Evolutionary conservation across 306 rosid species (phyloP).

Genomic region (Quercus suber): DNA sequence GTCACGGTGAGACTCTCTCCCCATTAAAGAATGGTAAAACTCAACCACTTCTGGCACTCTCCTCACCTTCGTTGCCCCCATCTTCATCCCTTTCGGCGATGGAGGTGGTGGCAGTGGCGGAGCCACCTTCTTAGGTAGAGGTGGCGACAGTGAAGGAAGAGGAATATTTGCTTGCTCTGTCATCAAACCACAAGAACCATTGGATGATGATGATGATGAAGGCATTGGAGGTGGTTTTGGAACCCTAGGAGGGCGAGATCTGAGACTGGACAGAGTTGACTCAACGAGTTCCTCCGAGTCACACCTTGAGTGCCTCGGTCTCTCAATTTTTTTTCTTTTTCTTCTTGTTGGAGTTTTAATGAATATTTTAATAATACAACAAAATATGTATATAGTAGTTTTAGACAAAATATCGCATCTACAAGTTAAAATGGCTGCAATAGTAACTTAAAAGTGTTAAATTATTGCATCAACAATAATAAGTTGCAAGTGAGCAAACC

Average conservation of each 20-base stretch:
- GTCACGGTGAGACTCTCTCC: slow-evolving; percentile 81
- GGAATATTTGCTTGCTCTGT: background rate
- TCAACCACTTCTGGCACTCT: slow-evolving; percentile 94
- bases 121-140: slow-evolving; percentile 11
- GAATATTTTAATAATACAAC: too few species aligned
- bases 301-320: slow-evolving; percentile 55
- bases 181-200: background rate
- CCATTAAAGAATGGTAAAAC: slow-evolving; percentile 92
- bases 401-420: too few species aligned
- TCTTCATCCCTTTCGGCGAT: slow-evolving; percentile 45
- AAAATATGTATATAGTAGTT: too few species aligned
- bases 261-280: slow-evolving; percentile 35
- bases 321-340: slow-evolving; percentile 20
- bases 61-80: slow-evolving; percentile 57
- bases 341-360: too few species aligned
- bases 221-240: slow-evolving; percentile 95
- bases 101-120: slow-evolving; percentile 81
- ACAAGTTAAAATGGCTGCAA: too few species aligned
- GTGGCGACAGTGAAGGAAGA: slow-evolving; percentile 38
- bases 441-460: too few species aligned
- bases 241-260: slow-evolving; percentile 83
- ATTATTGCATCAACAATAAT: too few species aligned
- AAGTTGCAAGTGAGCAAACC: slow-evolving; percentile 9
- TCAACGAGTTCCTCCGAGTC: slow-evolving; percentile 85
- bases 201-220: slow-evolving; percentile 28